Evolutionary conservation across 2,329 filamentous ascomycete species (phyloP).

Genomic region (Cucurbitaria berberidis): DNA sequence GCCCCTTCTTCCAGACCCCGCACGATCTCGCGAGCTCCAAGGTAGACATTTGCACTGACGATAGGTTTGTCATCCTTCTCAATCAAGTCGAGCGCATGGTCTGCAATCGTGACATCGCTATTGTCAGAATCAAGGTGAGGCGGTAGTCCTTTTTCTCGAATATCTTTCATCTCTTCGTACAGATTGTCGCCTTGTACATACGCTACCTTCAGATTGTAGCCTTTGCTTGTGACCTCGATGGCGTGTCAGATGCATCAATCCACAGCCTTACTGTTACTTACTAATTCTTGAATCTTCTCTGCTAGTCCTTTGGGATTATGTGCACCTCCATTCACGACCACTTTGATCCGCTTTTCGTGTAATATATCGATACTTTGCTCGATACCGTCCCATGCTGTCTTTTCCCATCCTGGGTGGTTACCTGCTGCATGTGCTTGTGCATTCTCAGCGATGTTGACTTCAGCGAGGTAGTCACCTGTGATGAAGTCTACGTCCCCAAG

Average conservation of each 20-base stretch:
- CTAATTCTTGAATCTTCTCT: conserved; percentile 51
- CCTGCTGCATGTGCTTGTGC: conserved; percentile 50
- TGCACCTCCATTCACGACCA: conserved; percentile 64
- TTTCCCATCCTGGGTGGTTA: conserved; percentile 53
- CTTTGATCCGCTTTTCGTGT: conserved; percentile 58
- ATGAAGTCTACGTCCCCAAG: conserved; percentile 50
- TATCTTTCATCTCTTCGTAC: conserved; percentile 39
- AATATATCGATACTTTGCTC: conserved; percentile 55
- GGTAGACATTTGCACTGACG: conserved; percentile 59
- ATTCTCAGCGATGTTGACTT: conserved; percentile 57
- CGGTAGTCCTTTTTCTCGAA: conserved; percentile 42
- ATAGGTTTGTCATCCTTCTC: conserved; percentile 47
- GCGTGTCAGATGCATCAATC: background rate
- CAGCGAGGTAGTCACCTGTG: conserved; percentile 52
- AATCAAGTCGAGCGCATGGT: conserved; percentile 49
- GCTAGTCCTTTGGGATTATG: conserved; percentile 62
- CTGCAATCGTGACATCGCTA: conserved; percentile 40
- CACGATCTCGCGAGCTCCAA: conserved; percentile 53
- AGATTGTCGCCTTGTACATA: conserved; percentile 57
- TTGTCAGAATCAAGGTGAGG: conserved; percentile 55
- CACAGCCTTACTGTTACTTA: conserved; percentile 12
- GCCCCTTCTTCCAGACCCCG: conserved; percentile 39
- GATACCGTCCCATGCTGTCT: conserved; percentile 58
- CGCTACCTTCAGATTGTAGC: conserved; percentile 51
- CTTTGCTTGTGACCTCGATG: conserved; percentile 37